Evolutionary conservation across 176 grass and related monocot genomes (phyloP), one percentile per base, ranked within the genome.

Genomic region (Chloris gayana): DNA sequence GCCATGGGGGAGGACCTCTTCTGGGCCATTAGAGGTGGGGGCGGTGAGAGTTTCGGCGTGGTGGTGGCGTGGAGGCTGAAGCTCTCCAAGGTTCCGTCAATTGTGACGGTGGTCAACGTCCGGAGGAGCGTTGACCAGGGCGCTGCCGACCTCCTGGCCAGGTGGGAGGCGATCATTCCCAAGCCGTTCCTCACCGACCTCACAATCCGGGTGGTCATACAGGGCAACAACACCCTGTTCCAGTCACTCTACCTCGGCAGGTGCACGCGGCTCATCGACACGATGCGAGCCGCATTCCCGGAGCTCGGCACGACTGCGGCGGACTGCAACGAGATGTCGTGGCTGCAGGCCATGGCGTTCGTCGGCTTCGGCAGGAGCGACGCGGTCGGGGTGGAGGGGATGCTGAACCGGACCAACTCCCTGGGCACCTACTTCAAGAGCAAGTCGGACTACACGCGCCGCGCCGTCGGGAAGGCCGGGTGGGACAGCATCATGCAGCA

Each of bases 241-340:
- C 65, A 85, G 67, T 27, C 71, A 0, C 62, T 87, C 39, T 87
- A 22, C 74, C 74, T 83, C 22, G 86, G 90, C 53, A 12, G 9
- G 9, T 79, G 82, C 41, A 3, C 14, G 24, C n/a, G 39, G 4
- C 75, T 88, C 34, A 15, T 88, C n/a, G 1, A 0, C 33, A 51
- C 67, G 13, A 51, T 86, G 62, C 0, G 27, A 33, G 0, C 25
- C 34, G 18, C 54, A 33, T 90, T 93, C 70, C 88, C 91, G 1
- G 88, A 90, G 51, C 85, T 93, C 2, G 54, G 74, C 11, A 6
- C 83, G 12, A n/a, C 26, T 5, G 32, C 31, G 0, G 34, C 73
- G 5, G 85, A 93, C 75, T 90, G 88, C 53, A 44, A 57, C 7
- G 88, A 93, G 54, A 79, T 88, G 84, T 83, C 27, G 22, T 93